Percentiles rank a stretch among this genome's conserved stretches.
These are phyloP conservation scores for Pezicula radicicola DNA, from an alignment of 2,329 filamentous ascomycete genomes.

Conservation along the genomic window DNA sequence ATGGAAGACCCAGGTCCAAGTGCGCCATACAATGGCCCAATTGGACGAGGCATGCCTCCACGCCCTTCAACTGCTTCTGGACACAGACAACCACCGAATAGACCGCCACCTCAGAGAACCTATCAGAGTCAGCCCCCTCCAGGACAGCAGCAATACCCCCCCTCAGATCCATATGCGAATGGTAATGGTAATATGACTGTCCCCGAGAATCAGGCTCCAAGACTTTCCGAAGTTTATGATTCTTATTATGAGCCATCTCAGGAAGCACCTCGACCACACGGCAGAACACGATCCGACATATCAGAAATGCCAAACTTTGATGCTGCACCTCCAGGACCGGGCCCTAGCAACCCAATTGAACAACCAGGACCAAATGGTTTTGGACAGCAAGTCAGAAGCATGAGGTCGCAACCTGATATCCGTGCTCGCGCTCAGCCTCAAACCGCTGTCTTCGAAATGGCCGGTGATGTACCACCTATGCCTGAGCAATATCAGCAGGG, in stretches of 20 bases:
- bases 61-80: slow-evolving; percentile 54
- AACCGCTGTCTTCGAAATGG: slow-evolving; percentile 72
- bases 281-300: slow-evolving; percentile 15
- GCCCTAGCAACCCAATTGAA: slow-evolving; percentile 24
- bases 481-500: slow-evolving; percentile 36
- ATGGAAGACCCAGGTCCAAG: slow-evolving; percentile 27
- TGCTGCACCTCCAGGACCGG: slow-evolving; percentile 11
- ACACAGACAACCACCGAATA: slow-evolving; percentile 46
- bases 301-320: slow-evolving; percentile 30
- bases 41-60: slow-evolving; percentile 43
- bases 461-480: slow-evolving; percentile 55
- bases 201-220: slow-evolving; percentile 29
- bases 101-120: slow-evolving; percentile 48
- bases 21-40: slow-evolving; percentile 43
- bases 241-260: slow-evolving; percentile 44
- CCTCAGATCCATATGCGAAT: slow-evolving; percentile 7
- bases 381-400: slow-evolving; percentile 46
- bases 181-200: slow-evolving; percentile 26
- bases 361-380: slow-evolving; percentile 36
- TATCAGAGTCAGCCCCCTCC: slow-evolving; percentile 41
- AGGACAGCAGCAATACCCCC: slow-evolving; percentile 17
- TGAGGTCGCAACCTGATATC: slow-evolving; percentile 67
- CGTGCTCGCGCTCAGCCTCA: slow-evolving; percentile 48
- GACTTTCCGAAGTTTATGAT: slow-evolving; percentile 52
- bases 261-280: slow-evolving; percentile 8